Evolutionary conservation across 345 rosid genomes (phyloP), one percentile per base, ranked within the genome.

Genomic region (Euphorbia peplus): DNA sequence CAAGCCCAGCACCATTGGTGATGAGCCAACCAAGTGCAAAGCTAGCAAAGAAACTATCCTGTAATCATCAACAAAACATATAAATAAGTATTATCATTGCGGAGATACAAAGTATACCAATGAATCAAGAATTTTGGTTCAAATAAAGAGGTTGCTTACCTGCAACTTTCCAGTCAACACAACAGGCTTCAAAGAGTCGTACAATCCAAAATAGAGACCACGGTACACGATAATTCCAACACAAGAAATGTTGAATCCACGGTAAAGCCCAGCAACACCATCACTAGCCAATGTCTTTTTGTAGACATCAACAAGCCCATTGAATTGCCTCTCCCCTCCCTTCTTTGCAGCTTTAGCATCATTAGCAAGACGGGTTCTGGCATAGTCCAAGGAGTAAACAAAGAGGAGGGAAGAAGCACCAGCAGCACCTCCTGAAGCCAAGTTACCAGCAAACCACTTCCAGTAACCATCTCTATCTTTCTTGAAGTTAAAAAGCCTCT

Each of bases 401-500:
- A 73, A 73, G 14, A 73, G 71, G 25, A 73, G 76, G 14, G 76
- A 73, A 60, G 76, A 73, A 42, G 76, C 72, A 41, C 76, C 76
- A 60, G 76, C 76, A 18, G 76, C 76, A 67, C 76, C 76, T 37
- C 76, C 76, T 0, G 76, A 73, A 28, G 63, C 76, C 71, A 73
- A 52, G 76, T 73, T 73, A 51, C 76, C 76, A 41, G 67, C 76
- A 73, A 73, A 73, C 76, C 76, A 73, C 30, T 73, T 73, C 76
- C 76, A 73, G 67, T 73, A 73, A 1, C 76, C 76, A 53, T 73
- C 75, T 29, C 1, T 78, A 42, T 78, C 81, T 58, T 78, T 78
- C 81, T 78, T 78, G 51, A 78, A 78, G 81, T 78, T 78, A 65
- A 78, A 78, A 42, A 78, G 75, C 59, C 81, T 70, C 78, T 78